These are phyloP conservation scores for Lumnitzera littorea DNA, from an alignment of 345 rosid species.

Conservation along the genomic window DNA sequence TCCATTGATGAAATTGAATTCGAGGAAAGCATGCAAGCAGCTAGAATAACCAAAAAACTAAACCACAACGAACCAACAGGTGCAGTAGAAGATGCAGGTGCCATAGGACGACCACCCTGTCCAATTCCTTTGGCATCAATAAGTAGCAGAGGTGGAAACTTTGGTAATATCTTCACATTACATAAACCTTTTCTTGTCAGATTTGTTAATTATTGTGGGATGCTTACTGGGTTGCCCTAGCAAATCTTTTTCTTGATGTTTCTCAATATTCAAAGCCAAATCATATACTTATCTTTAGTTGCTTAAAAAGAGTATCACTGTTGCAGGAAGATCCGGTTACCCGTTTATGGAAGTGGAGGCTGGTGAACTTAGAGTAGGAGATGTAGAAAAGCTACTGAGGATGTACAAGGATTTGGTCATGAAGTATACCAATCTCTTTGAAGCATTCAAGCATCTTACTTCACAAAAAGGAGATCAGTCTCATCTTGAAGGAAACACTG, in stretches of 20 bases:
- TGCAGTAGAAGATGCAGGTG: constrained; percentile 12
- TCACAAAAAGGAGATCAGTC: constrained; percentile 10
- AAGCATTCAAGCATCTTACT: constrained; percentile 22
- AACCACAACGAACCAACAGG: constrained; percentile 12
- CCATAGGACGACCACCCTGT: constrained; percentile 8
- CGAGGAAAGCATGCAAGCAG: constrained; percentile 51
- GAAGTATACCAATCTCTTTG: constrained; percentile 31
- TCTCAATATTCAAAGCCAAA: too few species aligned
- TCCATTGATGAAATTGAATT: constrained; percentile 49
- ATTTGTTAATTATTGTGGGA: neutral
- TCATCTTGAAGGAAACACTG: constrained; percentile 3
- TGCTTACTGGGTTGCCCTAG: neutral
- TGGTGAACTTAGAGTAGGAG: constrained; percentile 35
- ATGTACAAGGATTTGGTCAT: constrained; percentile 51
- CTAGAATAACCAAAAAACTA: constrained; percentile 25
- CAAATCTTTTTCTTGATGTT: too few species aligned
- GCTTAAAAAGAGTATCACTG: neutral
- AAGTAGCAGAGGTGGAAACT: constrained; percentile 10
- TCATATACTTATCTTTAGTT: neutral
- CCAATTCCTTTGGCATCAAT: constrained; percentile 15
- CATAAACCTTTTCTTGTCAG: neutral
- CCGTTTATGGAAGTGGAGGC: constrained; percentile 47
- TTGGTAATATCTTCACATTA: constrained; percentile 19
- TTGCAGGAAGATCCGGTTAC: constrained; percentile 27
- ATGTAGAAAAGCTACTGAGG: constrained; percentile 39